phyloP scores from a whole-genome alignment of 306 rosid species.

The Prunus mongolica region DNA sequence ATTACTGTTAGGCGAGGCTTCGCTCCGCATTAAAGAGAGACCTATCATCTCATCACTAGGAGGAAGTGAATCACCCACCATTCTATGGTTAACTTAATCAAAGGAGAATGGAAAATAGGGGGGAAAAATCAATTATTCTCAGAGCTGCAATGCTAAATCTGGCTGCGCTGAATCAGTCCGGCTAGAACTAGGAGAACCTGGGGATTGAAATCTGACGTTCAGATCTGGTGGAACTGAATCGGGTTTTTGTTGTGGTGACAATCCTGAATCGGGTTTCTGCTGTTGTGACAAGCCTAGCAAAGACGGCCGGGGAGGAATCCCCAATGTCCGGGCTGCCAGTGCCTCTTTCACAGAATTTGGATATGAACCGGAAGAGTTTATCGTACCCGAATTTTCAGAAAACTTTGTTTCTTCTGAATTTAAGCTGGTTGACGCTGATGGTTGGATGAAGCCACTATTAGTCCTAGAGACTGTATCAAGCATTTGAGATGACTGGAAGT shows the following conservation, averaged over 20 bases:
- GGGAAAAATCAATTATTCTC: conserved; percentile 31
- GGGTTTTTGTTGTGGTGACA: conserved; percentile 33
- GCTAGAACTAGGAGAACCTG: conserved; percentile 62
- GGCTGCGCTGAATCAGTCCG: conserved; percentile 56
- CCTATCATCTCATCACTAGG: conserved; percentile 22
- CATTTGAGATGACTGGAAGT: conserved; percentile 34
- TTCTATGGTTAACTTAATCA: conserved; percentile 47
- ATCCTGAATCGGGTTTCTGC: conserved; percentile 21
- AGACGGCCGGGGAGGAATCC: conserved; percentile 25
- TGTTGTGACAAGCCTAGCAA: conserved; percentile 33
- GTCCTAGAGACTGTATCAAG: conserved; percentile 31
- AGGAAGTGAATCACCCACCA: conserved; percentile 39
- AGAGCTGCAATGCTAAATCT: conserved; percentile 63
- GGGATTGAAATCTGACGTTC: conserved; percentile 55
- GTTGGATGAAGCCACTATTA: conserved; percentile 25
- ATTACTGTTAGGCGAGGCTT: conserved; percentile 32
- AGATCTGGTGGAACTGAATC: conserved; percentile 59
- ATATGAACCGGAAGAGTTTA: conserved; percentile 23
- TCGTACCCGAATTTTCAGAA: conserved; percentile 26
- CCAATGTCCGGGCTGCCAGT: background rate
- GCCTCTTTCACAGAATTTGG: conserved; percentile 25
- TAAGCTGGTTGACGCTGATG: conserved; percentile 25
- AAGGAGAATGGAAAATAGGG: conserved; percentile 5
- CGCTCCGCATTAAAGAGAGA: conserved; percentile 19
- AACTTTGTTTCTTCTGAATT: conserved; percentile 26